Conservation (phyloP, 176 grass and related monocot genomes). For the Alopecurus myosuroides region DNA sequence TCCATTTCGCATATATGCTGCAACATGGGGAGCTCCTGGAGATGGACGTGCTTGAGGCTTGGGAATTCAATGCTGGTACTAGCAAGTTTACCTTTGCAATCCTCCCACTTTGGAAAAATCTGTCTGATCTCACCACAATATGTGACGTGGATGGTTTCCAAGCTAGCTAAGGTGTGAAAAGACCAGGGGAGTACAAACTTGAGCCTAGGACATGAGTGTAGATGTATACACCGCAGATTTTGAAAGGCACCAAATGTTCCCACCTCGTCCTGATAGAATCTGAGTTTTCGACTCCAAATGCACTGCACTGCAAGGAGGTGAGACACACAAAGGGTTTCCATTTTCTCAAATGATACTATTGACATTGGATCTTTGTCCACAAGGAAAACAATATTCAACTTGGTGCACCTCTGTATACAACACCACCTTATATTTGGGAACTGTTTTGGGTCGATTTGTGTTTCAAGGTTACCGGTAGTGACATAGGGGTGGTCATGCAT, state of each 20-base stretch:
- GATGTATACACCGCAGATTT: not conserved
- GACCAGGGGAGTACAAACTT: not conserved
- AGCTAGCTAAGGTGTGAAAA: no score
- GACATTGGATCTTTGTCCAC: fast-evolving
- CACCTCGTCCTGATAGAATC: not conserved
- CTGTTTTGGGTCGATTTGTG: no score
- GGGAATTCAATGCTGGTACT: not conserved
- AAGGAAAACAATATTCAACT: not conserved
- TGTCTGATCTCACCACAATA: not conserved
- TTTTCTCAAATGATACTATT: fast-evolving
- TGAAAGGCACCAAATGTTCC: fast-evolving
- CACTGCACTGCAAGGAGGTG: not conserved
- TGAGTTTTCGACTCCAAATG: not conserved
- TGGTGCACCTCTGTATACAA: no score
- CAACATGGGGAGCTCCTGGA: no score
- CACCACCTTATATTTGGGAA: no score
- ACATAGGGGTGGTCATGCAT: no score
- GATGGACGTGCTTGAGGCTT: not conserved
- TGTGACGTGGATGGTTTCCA: no score
- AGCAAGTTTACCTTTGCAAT: no score
- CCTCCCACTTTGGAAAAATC: not conserved
- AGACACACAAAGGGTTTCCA: not conserved
- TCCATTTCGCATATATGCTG: not conserved
- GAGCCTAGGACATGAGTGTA: not conserved
- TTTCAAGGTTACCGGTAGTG: no score